Base-by-base conservation (phyloP, 2,329 filamentous ascomycete genomes). In the Stachybotrys elegans region DNA sequence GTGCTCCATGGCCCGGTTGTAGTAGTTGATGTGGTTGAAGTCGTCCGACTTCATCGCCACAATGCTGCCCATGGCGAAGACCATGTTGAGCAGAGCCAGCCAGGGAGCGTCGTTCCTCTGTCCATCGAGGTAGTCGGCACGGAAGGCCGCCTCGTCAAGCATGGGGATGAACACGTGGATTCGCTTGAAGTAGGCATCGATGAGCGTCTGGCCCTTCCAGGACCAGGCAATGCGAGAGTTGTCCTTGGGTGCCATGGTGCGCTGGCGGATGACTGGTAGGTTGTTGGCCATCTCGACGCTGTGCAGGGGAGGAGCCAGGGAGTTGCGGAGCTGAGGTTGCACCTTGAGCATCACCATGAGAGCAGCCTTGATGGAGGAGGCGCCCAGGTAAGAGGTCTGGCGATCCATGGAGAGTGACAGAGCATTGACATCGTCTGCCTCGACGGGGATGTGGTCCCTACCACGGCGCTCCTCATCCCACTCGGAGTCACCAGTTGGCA, bases 41-140 rank as follows among this genome's bases (percentile, higher is more conserved):
- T 87, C 83, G 32, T 83, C 72, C 1, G 73, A 75, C 53, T 76
- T 84, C 50, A 78, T 79, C 27, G 81, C 81, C 2, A 78, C 83
- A 40, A 90, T 81, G 53, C 81, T 86, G 13, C 86, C 86, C 67
- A 89, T 78, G 5, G 84, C 84, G 51, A 88, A 84, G 5, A 97
- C 91, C 68, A 86, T 86, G 59, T 90, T 89, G 17, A 88, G 67
- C 6, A 90, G 65, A 8, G 82, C 81, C 16, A 88, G 71, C 86
- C 86, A 90, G 17, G 83, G 75, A 1, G 78, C 71, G 58, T 89
- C 84, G 47, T 72, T 79, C 16, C 83, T 72, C 50, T 79, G 76
- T 11, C 40, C 32, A 20, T 48, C 36, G 11, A 47, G 35, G 32
- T 51, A 50, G 23, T 50, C 45, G 7, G 42, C 40, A 9, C 53